These are phyloP conservation scores for Annulohypoxylon bovei DNA, from an alignment of 495 filamentous ascomycete species.

Conservation along the genomic window DNA sequence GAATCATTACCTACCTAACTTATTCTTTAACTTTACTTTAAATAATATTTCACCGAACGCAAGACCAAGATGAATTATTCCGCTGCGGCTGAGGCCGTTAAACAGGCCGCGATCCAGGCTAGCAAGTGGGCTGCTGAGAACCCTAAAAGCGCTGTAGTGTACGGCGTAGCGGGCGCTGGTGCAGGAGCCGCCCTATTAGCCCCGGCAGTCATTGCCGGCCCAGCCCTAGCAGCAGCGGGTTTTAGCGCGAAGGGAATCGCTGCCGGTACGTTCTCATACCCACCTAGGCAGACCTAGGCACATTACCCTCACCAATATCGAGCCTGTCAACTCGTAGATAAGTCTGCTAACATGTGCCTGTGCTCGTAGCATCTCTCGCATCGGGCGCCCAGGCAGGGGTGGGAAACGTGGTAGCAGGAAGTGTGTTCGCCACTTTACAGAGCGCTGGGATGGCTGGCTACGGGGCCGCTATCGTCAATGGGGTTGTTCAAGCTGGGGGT, in stretches of 20 bases:
- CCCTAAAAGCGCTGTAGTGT: background rate
- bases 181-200: constrained; percentile 4
- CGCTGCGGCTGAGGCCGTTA: background rate
- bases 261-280: constrained; percentile 10
- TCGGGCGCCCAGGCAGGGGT: constrained; percentile 25
- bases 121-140: constrained; percentile 2
- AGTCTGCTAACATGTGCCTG: too few relatives aligned
- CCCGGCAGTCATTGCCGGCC: constrained; percentile 6
- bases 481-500: constrained; percentile 22
- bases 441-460: constrained; percentile 43
- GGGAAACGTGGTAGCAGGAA: constrained; percentile 28
- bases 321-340: too few relatives aligned
- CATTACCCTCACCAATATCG: too few relatives aligned
- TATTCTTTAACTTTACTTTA: too few relatives aligned
- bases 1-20: background rate
- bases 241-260: constrained; percentile 16
- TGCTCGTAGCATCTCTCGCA: constrained; percentile 40
- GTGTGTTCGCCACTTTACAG: constrained; percentile 38
- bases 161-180: background rate
- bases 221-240: constrained; percentile 3
- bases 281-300: too few relatives aligned
- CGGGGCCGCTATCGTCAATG: constrained; percentile 36
- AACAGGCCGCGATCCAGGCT: background rate
- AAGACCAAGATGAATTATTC: background rate
- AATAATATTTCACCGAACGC: background rate